Evolutionary conservation across 1,284 basidiomycete species (phyloP), one percentile per base, ranked within the genome.

Genomic region (Ganoderma sinense): DNA sequence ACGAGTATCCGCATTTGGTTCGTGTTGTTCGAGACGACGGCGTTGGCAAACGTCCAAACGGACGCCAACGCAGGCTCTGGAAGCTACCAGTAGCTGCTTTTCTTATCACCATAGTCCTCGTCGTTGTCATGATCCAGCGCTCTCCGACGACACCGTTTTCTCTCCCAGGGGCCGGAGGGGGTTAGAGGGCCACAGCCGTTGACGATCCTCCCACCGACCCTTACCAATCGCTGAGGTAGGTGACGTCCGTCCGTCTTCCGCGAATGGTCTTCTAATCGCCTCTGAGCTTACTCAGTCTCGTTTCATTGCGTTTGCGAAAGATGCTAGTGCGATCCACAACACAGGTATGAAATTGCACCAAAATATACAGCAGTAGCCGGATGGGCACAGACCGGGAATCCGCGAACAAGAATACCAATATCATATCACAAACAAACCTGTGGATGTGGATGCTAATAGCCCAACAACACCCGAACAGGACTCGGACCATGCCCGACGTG

Each of bases 11-110:
- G 36, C 8, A 61, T 61, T 26, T 61, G 59, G 59, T 40, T n/a
- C 36, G 59, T 40, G 59, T 61, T 43, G 59, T 61, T 61, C 39
- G 14, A 36, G 36, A 36, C 36, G 36, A 51, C 48, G 48, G n/a
- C 43, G 43, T n/a, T 48, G 20, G 45, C 45, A 48, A 51, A 51
- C 23, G 48, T 51, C 48, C 23, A 14, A 26, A 5, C 11, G 23
- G 13, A 51, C 48, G 48, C 48, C 13, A 51, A 26, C 23, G 23
- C n/a, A 14, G 48, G 36, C n/a, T 7, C 36, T 36, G 36, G 36
- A 36, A 36, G 36, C 10, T 36, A 36, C 36, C 48, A 13, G 48
- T 11, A 2, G 4, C 4, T 2, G 4, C 48, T 51, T 26, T 36
- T 10, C 36, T 51, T 51, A 20, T 51, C 48, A 26, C 13, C 48